Evolutionary conservation across 176 grass and related monocot species (phyloP), one percentile per base, ranked within the genome.

Genomic region (Oryza meyeriana): DNA sequence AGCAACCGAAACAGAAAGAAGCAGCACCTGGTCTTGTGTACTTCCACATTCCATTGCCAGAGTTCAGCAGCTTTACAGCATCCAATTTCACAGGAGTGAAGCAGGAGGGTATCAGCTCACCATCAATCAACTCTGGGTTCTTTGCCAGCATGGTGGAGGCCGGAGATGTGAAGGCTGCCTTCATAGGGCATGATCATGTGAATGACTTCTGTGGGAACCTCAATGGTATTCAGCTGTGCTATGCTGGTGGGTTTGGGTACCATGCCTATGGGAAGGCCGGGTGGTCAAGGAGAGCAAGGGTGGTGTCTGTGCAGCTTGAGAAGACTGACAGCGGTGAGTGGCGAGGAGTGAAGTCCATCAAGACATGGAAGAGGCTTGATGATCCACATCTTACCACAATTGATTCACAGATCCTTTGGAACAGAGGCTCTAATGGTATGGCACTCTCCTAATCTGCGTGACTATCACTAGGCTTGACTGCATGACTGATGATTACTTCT

Each of bases 361-460:
- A 93, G 90, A 93, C 95, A 61, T 98, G 95, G 95, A 98, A 95
- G 80, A 91, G 92, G 55, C 90, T 95, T 70, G 95, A 98, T 61
- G 95, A 98, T 85, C 30, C 79, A 33, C 73, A 84, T 62, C 92
- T 98, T 39, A 93, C 88, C 59, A 95, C 81, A n/a, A 93, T 90
- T 67, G 95, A 98, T 35, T 88, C 90, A 10, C 78, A 95, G 74
- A 84, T 98, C 64, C 88, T 98, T 25, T 98, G 95, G 95, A 98
- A 88, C 63, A 91, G 62, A 69, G 92, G 84, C 58, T 83, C 78
- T 35, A 88, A 83, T 61, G 92, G 95, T 94, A 92, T 86, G 88
- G 27, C 32, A 39, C 7, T 69, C 35, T n/a, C 8, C 10, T 61
- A 28, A 20, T 55, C 50, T 82, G 10, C 44, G n/a, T 18, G 17